Conservation (phyloP, 2,329 filamentous ascomycete species). For the Dactylellina parvicollis region DNA sequence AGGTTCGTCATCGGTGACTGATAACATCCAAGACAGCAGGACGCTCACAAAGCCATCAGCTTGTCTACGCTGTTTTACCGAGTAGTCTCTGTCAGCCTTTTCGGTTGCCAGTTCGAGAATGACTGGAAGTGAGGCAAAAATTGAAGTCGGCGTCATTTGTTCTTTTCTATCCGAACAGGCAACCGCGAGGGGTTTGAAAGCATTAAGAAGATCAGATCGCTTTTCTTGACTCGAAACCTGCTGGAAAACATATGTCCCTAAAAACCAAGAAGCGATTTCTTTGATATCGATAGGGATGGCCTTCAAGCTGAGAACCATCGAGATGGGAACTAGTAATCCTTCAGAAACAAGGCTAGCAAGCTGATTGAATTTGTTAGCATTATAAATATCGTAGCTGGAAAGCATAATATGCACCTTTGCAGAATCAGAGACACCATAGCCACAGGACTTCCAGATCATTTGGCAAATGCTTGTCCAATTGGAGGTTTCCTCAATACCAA, state of each 20-base stretch:
- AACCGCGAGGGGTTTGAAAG: constrained; percentile 19
- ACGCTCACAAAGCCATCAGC: constrained; percentile 43
- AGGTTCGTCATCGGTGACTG: constrained; percentile 13
- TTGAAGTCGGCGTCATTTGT: background rate
- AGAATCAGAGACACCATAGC: constrained; percentile 34
- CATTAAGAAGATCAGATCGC: constrained; percentile 14
- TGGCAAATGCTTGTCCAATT: constrained; percentile 36
- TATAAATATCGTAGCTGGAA: background rate
- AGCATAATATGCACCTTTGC: constrained; percentile 4
- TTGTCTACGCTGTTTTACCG: constrained; percentile 40
- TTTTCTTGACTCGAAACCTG: constrained; percentile 33
- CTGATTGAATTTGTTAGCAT: constrained; percentile 11
- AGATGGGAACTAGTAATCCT: constrained; percentile 25
- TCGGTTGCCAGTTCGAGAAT: constrained; percentile 37
- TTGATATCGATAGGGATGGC: constrained; percentile 12
- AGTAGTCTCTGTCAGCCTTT: constrained; percentile 42
- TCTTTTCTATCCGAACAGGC: background rate
- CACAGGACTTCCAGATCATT: constrained; percentile 42
- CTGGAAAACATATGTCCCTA: constrained; percentile 39
- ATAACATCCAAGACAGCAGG: constrained; percentile 48
- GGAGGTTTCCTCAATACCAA: background rate
- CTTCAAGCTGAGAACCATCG: constrained; percentile 34
- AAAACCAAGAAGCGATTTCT: constrained; percentile 23
- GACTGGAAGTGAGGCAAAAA: constrained; percentile 5
- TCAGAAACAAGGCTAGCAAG: constrained; percentile 30